Evolutionary conservation across 768 basidiomycete genomes (phyloP), one percentile per base, ranked within the genome.

Genomic region (Wakefieldia striispora): DNA sequence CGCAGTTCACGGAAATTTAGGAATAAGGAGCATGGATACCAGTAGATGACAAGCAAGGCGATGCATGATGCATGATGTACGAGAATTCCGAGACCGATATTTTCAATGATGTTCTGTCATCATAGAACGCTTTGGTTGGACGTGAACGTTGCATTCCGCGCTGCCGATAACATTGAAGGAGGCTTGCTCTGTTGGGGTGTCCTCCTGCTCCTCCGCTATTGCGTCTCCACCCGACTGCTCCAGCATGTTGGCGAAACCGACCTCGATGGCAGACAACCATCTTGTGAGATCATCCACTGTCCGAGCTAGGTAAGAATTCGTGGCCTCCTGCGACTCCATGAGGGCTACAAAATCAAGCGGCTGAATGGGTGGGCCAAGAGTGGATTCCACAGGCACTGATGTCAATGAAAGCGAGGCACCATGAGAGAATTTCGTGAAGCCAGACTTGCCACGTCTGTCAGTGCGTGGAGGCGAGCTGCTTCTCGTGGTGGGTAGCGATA

Each of bases 241-340:
- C 36, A 95, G 69, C 55, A 94, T 75, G 21, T 74, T 77, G 27
- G 74, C 76, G 40, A 97, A 70, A 0, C 92, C 93, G 11, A 65
- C 69, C 60, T 92, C 88, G 1, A 95, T 78, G 0, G 83, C 75
- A 5, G 78, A 76, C 49, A 97, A 67, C 91, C 90, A 95, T 54
- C 79, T 75, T 3, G 78, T 75, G 31, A 97, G 77, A 60, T 88
- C 83, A 39, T 86, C 85, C 10, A 95, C 80, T 3, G 84, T 87
- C 38, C 74, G 69, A 38, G 82, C 83, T 41, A 97, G 76, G 62
- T 91, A 87, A 1, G 72, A 65, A 55, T 88, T 85, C 1, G 85
- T 82, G 29, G 73, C 76, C 10, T 82, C 83, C 23, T 72, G 71
- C 6, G 76, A 76, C 17, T 79, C 73, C 52, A 85, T 67, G 19